Conservation (phyloP, 176 grass and related monocot species). For the Olyra latifolia region DNA sequence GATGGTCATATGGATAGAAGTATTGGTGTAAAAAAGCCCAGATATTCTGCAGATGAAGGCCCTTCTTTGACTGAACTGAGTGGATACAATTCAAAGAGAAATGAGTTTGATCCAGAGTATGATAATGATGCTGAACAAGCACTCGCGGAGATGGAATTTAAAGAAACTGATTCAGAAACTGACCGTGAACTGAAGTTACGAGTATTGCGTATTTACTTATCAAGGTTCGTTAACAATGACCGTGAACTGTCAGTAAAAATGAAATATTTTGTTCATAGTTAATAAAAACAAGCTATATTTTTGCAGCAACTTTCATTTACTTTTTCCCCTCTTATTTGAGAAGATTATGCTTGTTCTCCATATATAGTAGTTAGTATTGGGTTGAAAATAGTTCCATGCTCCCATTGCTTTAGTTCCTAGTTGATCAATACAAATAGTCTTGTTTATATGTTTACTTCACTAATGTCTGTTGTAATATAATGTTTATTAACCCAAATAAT, state of each 20-base stretch:
- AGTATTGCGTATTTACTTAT: slow-evolving; percentile 81
- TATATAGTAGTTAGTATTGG: neutral
- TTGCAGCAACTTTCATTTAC: neutral
- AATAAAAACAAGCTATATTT: neutral
- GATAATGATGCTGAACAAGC: slow-evolving; percentile 97
- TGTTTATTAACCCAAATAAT: slow-evolving; percentile 11
- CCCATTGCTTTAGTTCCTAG: slow-evolving; percentile 2
- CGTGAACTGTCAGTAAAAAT: neutral
- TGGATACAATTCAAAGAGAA: slow-evolving; percentile 89
- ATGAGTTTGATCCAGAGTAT: slow-evolving; percentile 98
- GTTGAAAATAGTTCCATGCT: slow-evolving; percentile 3
- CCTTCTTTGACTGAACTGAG: slow-evolving; percentile 90
- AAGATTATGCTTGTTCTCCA: neutral
- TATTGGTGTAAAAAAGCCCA: slow-evolving; percentile 88
- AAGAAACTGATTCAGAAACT: slow-evolving; percentile 85
- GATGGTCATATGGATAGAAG: slow-evolving; percentile 86
- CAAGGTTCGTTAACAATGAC: slow-evolving; percentile 53
- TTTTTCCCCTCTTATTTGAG: neutral
- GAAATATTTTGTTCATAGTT: neutral
- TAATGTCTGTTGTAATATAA: neutral
- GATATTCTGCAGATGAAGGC: slow-evolving; percentile 85
- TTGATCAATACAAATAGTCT: neutral
- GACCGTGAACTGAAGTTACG: slow-evolving; percentile 90
- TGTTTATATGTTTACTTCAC: neutral
- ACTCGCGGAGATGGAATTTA: slow-evolving; percentile 97